These are phyloP conservation scores for Cladosporium sp. DNA, from an alignment of 2,329 filamentous ascomycete species.

Conservation along the genomic window DNA sequence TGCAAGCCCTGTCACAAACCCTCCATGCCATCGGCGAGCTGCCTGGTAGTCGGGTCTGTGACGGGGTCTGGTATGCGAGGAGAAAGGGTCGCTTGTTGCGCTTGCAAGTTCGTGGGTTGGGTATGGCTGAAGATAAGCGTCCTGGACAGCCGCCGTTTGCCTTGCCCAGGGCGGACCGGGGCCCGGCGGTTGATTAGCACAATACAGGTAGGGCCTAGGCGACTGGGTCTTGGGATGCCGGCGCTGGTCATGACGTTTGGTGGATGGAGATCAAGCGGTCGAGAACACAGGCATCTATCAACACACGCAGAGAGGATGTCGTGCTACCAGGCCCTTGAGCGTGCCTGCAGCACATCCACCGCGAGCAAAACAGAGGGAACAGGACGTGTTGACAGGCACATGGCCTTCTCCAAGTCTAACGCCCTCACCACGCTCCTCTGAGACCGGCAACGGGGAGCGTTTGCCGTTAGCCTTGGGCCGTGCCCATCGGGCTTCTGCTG, in stretches of 20 bases:
- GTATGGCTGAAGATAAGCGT: background rate
- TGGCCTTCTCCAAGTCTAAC: background rate
- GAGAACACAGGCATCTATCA: background rate
- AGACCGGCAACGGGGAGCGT: slow-evolving; percentile 1
- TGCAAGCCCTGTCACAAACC: background rate
- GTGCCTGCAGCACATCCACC: background rate
- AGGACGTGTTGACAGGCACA: background rate
- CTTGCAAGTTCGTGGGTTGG: background rate
- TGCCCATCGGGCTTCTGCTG: background rate
- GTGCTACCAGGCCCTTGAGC: background rate
- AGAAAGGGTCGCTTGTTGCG: background rate
- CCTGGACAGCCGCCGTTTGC: background rate
- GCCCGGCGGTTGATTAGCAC: background rate
- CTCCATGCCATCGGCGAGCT: too few relatives aligned
- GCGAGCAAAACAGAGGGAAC: background rate
- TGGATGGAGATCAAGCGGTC: background rate
- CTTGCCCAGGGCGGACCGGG: background rate
- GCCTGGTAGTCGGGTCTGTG: background rate
- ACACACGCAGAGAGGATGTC: background rate
- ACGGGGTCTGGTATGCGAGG: background rate
- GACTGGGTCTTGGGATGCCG: background rate
- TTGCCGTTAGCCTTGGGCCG: background rate
- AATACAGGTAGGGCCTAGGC: background rate
- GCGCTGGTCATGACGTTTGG: background rate
- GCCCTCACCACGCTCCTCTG: background rate